These are phyloP conservation scores for Leccinum subgranulosum DNA, from an alignment of 768 basidiomycete genomes.

Conservation along the genomic window DNA sequence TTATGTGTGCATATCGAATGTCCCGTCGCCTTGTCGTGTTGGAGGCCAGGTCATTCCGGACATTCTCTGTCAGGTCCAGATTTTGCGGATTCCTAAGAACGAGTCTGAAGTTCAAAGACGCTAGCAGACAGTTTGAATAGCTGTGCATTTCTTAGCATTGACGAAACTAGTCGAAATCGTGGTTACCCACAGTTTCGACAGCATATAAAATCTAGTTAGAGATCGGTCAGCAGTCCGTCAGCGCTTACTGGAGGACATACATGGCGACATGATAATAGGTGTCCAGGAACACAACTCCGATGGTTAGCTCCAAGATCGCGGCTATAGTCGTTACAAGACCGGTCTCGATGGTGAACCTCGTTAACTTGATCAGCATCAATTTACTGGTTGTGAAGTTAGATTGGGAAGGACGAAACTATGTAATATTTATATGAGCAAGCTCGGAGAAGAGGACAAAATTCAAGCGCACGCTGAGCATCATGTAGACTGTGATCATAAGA, in stretches of 20 bases:
- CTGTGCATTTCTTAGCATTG: neutral
- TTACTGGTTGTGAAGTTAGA: neutral
- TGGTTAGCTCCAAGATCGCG: constrained; percentile 7
- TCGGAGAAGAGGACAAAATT: too few relatives aligned
- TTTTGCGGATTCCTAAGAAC: neutral
- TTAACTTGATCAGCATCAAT: constrained; percentile 1
- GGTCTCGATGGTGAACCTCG: constrained; percentile 14
- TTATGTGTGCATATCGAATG: neutral
- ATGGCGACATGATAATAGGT: constrained; percentile 6
- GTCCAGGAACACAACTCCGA: neutral
- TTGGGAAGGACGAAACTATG: neutral
- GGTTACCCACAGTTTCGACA: constrained; percentile 7
- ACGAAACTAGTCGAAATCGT: too few relatives aligned
- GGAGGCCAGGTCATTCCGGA: neutral
- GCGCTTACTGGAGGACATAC: neutral
- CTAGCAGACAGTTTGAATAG: constrained; percentile 14
- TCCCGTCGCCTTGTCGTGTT: too few relatives aligned
- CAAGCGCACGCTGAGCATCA: too few relatives aligned
- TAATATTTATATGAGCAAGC: too few relatives aligned
- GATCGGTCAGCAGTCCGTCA: neutral
- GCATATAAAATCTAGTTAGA: neutral
- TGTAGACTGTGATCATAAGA: too few relatives aligned
- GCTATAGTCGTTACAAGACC: constrained; percentile 13
- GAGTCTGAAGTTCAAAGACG: constrained; percentile 8
- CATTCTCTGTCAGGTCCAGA: neutral